Evolutionary conservation across 164 flowering plant genomes (phyloP), one percentile per base, ranked within the genome.

Genomic region (Berberis thunbergii): DNA sequence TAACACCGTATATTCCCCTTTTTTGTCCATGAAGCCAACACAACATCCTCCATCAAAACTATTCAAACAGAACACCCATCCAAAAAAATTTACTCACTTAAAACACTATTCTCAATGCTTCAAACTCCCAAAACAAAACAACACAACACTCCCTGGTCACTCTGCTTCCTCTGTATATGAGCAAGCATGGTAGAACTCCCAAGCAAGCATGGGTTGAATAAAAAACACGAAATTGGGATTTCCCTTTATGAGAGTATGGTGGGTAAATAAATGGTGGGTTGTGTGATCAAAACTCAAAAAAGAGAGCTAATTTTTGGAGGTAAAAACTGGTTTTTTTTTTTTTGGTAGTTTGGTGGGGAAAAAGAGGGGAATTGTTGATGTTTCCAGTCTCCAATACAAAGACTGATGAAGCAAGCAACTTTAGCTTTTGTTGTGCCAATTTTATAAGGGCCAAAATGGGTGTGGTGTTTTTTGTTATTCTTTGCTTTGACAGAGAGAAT

Each of bases 381-480:
- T 78, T 80, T 79, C 84, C 91, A 76, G 83, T 85, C 86, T 81
- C 76, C 90, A 69, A 82, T 80, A 85, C 94, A 83, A 78, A 72
- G 82, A 76, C 86, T 79, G 87, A 74, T 77, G 86, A 26, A 26
- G 0, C 26, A 26, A 26, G 26, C 71, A 82, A 74, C 86, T 84
- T 84, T 83, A 69, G 75, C 83, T 87, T 81, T 78, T 79, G 75
- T 78, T 78, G 75, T 79, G 82, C 63, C 62, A 64, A 64, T 70
- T 75, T 71, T 74, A 66, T 67, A 52, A 62, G 77, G 71, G 63
- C 54, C 44, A 57, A 56, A 2, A 57, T 65, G 75, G 61, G 62
- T 71, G 65, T 60, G 54, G 62, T 69, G 62, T 41, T 57, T 66
- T 76, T 76, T 67, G 75, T 72, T 85, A 78, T 85, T 81, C 80